A percentile compares a stretch with the other conserved stretches of the same genome.
Evolutionary conservation across 2,329 filamentous ascomycete genomes (phyloP).

Genomic region (Parafenestella ontariensis): DNA sequence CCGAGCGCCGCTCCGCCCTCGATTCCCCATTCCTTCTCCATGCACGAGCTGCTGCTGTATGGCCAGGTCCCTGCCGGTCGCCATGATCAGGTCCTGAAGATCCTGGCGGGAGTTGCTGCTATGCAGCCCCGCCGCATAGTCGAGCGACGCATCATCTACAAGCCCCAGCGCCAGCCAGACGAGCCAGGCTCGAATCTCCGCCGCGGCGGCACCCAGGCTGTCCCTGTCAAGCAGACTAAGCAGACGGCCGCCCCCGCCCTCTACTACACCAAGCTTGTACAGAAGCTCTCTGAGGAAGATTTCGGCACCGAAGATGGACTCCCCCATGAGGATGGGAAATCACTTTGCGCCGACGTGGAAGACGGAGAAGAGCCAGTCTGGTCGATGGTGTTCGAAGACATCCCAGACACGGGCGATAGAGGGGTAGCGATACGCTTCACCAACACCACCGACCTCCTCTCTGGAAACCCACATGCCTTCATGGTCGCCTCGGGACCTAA

Average conservation of each 20-base stretch:
- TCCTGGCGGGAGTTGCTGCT: slow-evolving; percentile 66
- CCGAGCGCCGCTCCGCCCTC: slow-evolving; percentile 21
- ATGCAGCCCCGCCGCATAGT: slow-evolving; percentile 64
- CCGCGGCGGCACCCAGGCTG: slow-evolving; percentile 48
- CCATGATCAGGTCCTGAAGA: slow-evolving; percentile 66
- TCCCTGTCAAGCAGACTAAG: slow-evolving; percentile 39
- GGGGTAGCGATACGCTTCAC: slow-evolving; percentile 62
- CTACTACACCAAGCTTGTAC: slow-evolving; percentile 62
- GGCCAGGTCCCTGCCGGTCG: slow-evolving; percentile 64
- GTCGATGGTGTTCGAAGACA: slow-evolving; percentile 50
- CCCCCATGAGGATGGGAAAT: slow-evolving; percentile 9
- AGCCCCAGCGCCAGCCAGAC: slow-evolving; percentile 58
- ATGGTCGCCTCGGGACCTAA: slow-evolving; percentile 61
- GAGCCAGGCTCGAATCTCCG: slow-evolving; percentile 46
- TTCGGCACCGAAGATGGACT: slow-evolving; percentile 32
- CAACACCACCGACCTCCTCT: slow-evolving; percentile 56
- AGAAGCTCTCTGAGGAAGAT: slow-evolving; percentile 48
- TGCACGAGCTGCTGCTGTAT: slow-evolving; percentile 70
- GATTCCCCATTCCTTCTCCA: slow-evolving; percentile 36
- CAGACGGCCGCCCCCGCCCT: slow-evolving; percentile 55
- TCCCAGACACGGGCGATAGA: slow-evolving; percentile 59
- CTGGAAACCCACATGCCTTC: slow-evolving; percentile 58
- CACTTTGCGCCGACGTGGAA: slow-evolving; percentile 30
- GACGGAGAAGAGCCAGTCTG: slow-evolving; percentile 41
- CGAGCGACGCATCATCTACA: slow-evolving; percentile 66